These are phyloP conservation scores for Cercospora sp. DNA, from an alignment of 2,329 filamentous ascomycete species.

Conservation along the genomic window DNA sequence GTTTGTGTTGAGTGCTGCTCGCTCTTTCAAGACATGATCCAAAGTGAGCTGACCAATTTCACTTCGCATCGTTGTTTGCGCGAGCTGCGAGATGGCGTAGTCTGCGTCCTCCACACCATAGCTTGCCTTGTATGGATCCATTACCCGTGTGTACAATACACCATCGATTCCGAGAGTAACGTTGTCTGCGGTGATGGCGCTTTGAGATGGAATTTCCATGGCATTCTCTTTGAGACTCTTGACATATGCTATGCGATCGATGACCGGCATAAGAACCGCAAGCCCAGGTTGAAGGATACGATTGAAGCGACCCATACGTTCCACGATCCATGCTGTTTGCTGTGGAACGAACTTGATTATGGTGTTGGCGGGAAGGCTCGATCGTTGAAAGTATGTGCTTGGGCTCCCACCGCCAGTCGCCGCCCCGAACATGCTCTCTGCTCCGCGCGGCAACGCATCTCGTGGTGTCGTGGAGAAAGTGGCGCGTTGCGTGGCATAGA, in stretches of 20 bases:
- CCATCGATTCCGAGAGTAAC: slow-evolving; percentile 96
- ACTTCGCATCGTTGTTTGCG: slow-evolving; percentile 97
- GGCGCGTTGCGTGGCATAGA: slow-evolving; percentile 30
- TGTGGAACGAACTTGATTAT: slow-evolving; percentile 93
- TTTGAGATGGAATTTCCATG: slow-evolving; percentile 96
- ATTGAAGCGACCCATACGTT: slow-evolving; percentile 98
- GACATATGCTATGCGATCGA: slow-evolving; percentile 96
- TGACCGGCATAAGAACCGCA: slow-evolving; percentile 81
- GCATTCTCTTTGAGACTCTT: slow-evolving; percentile 96
- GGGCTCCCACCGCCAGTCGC: slow-evolving; percentile 35
- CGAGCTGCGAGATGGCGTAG: slow-evolving; percentile 96
- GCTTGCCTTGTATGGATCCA: slow-evolving; percentile 97
- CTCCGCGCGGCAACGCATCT: slow-evolving; percentile 33
- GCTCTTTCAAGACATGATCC: slow-evolving; percentile 97
- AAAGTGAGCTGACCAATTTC: slow-evolving; percentile 96
- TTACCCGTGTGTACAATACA: slow-evolving; percentile 91
- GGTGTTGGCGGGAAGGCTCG: slow-evolving; percentile 82
- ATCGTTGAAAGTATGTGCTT: slow-evolving; percentile 46
- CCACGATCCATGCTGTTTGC: slow-evolving; percentile 98
- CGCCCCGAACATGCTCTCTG: slow-evolving; percentile 40
- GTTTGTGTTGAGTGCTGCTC: slow-evolving; percentile 92
- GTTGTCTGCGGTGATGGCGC: slow-evolving; percentile 97
- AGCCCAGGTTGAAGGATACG: slow-evolving; percentile 90
- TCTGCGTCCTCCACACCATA: slow-evolving; percentile 98
- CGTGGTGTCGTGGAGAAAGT: slow-evolving; percentile 33